These are phyloP conservation scores for Fraxinus quadrangulata DNA, from an alignment of 257 asterid genomes.

Conservation along the genomic window DNA sequence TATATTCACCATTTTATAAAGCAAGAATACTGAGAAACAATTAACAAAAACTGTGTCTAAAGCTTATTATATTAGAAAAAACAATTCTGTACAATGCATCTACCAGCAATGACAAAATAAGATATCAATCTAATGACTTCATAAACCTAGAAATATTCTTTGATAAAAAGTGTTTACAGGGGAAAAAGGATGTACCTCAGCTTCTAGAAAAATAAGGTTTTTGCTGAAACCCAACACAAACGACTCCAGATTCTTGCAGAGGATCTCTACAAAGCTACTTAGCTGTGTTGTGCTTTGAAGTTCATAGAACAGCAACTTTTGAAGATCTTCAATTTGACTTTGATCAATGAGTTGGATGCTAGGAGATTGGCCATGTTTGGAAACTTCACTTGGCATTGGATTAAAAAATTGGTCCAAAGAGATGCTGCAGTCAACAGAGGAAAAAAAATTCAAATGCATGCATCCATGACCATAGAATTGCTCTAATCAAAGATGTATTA, in stretches of 20 bases:
- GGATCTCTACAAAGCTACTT: conserved; percentile 49
- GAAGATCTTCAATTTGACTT: conserved; percentile 59
- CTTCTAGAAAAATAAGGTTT: conserved; percentile 55
- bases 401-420: conserved; percentile 62
- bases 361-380: conserved; percentile 33
- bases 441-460: conserved; percentile 9
- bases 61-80: not conserved
- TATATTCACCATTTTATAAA: not conserved
- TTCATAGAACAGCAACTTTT: conserved; percentile 49
- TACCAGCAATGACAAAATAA: not conserved
- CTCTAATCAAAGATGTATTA: conserved; percentile 13
- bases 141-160: not conserved
- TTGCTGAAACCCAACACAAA: conserved; percentile 49
- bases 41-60: not conserved
- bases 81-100: not conserved
- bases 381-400: conserved; percentile 51
- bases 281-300: conserved; percentile 42
- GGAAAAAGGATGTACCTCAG: conserved; percentile 48
- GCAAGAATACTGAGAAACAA: conserved; percentile 10
- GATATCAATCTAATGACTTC: not conserved
- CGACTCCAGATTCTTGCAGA: conserved; percentile 56
- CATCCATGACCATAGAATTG: conserved; percentile 19
- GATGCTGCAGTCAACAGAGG: conserved; percentile 53
- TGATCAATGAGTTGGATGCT: conserved; percentile 50
- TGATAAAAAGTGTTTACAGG: not conserved